Evolutionary conservation across 2,329 filamentous ascomycete genomes (phyloP), one percentile per base, ranked within the genome.

Genomic region (Orbilia brochopaga): DNA sequence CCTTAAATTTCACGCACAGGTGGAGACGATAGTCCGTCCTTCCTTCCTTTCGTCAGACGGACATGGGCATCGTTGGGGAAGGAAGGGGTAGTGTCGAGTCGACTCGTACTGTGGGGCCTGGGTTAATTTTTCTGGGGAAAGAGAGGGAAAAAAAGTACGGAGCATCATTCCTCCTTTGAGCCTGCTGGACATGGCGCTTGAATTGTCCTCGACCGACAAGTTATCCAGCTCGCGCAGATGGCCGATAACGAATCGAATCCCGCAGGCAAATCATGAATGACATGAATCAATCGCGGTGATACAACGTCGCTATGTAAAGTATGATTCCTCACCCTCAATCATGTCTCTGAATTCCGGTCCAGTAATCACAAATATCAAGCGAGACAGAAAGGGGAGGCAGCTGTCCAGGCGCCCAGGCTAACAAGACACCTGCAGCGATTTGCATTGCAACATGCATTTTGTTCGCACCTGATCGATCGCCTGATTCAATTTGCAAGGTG

Each of bases 401-500:
- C 13, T 15, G 17, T 2, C 19, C 44, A 48, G 44, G 44, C 44
- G 44, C 44, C n/a, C 11, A 19, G 13, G 37, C 37, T 42, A 17
- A 15, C 13, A 42, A 32, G 27, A 42, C 37, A 42, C 37, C 37
- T 42, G 37, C 37, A 42, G 37, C 13, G n/a, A 42, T 32, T 32
- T 32, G 27, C 27, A 32, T 32, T 32, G 27, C 27, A 32, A 32
- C 27, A 32, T 3, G 27, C 27, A 3, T 32, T 8, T 8, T 4
- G 8, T 8, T 48, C 44, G n/a, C 44, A 48, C 44, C 44, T 48
- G 44, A 48, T 48, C 44, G 44, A 48, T 48, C 44, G 44, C 17
- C 44, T 48, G 44, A 48, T 48, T 23, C 44, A 48, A 48, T 48
- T 53, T 15, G n/a, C n/a, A n/a, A n/a, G 50, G 50, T 53, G 50